Base-by-base conservation (phyloP, 306 rosid species). In the Cucumis cinereus region DNA sequence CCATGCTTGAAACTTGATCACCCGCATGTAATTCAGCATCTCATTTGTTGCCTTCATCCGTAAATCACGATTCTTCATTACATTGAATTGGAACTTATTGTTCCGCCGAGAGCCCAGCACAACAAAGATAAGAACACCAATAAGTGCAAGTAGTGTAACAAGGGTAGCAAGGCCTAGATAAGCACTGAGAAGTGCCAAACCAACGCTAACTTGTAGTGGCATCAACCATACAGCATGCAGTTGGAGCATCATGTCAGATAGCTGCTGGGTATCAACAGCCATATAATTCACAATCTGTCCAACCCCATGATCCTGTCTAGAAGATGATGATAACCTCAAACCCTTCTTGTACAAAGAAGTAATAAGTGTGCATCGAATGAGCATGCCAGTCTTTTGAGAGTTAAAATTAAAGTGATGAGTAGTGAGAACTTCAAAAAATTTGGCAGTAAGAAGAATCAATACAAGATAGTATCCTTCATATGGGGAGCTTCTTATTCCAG, bases 391-490 rank as follows among this genome's bases (percentile, higher is more conserved):
- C 12, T 84, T 58, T 22, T 86, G 97, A 73, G 97, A 92, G 20
- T 93, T 97, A 56, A 94, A 94, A 59, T 90, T 88, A 90, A 93
- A 91, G 56, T 91, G 98, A 62, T 96, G 85, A 79, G 90, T 93
- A 50, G 89, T 89, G 40, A 91, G 61, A 56, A 96, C 88, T 77
- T 91, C 98, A 52, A 84, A 22, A 8, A 93, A 90, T 84, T 94
- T 91, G 2, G 96, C 79, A 22, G 86, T 64, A 82, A 94, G 89
- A 86, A 94, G 89, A 68, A 87, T 61, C 49, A 89, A 79, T 20
- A 96, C 90, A 63, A 94, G 95, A 84, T 85, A 55, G 61, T 90
- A 62, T 11, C 97, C 98, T 87, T 94, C 97, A 76, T 83, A 79
- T 0, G 68, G 57, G 19, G 99, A 94, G 81, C 84, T 94, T 68